Percentiles rank a stretch among this genome's conserved stretches.
These are phyloP conservation scores for Populus davidiana DNA, from an alignment of 345 rosid genomes.

Conservation along the genomic window DNA sequence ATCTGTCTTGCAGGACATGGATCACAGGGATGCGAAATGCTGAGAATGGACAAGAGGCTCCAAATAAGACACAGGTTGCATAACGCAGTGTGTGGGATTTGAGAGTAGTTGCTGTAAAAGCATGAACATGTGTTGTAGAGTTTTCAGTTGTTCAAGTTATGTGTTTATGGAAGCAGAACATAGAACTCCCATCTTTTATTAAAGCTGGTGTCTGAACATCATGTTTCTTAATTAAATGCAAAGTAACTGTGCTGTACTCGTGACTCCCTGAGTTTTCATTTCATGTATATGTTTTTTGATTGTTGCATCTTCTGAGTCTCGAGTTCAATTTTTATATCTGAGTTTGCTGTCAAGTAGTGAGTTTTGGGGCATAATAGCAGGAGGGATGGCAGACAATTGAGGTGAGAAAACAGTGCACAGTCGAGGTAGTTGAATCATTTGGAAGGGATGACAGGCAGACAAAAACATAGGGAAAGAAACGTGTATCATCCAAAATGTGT, in stretches of 20 bases:
- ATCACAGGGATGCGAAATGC: slow-evolving; percentile 53
- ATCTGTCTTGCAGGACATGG: slow-evolving; percentile 53
- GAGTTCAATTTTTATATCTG: background rate
- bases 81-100: slow-evolving; percentile 15
- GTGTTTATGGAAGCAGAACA: slow-evolving; percentile 12
- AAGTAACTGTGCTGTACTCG: background rate
- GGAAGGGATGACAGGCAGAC: background rate
- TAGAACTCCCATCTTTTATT: background rate
- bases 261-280: background rate
- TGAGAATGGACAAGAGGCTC: slow-evolving; percentile 57
- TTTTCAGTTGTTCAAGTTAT: background rate
- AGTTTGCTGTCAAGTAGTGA: background rate
- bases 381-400: background rate
- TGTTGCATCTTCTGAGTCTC: background rate
- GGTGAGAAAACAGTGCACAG: background rate
- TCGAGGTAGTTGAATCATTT: background rate
- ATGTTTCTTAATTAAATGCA: background rate
- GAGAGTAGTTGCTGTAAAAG: slow-evolving; percentile 2
- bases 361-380: background rate
- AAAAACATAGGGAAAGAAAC: no score
- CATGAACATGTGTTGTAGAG: slow-evolving; percentile 8
- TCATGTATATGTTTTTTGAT: background rate
- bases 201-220: background rate
- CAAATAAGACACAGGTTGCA: slow-evolving; percentile 62
- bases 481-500: no score